Conservation (phyloP, 495 filamentous ascomycete species). For the Penicillium longicatenatum region DNA sequence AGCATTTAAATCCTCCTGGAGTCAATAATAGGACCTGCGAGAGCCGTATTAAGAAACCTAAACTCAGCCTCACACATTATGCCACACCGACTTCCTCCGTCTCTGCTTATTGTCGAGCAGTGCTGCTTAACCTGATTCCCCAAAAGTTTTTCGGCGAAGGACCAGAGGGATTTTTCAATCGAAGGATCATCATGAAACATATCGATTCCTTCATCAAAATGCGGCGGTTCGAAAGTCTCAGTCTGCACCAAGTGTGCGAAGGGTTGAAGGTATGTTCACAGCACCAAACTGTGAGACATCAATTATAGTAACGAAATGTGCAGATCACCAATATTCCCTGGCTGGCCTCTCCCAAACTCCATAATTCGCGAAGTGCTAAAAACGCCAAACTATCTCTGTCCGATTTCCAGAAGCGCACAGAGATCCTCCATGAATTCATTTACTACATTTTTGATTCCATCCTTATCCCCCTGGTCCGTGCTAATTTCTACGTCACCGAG, state of each 20-base stretch:
- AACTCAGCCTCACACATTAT: slow-evolving; percentile 60
- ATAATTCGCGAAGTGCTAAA: slow-evolving; percentile 5
- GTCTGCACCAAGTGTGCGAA: slow-evolving; percentile 75
- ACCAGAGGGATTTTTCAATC: slow-evolving; percentile 56
- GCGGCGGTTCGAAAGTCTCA: slow-evolving; percentile 78
- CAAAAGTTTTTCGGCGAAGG: slow-evolving; percentile 71
- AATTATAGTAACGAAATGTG: neutral
- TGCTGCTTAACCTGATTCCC: slow-evolving; percentile 74
- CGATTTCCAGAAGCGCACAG: slow-evolving; percentile 73
- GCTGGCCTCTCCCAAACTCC: slow-evolving; percentile 58
- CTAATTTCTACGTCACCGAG: slow-evolving; percentile 93
- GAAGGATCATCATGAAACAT: slow-evolving; percentile 57
- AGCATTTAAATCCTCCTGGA: neutral
- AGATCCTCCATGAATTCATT: slow-evolving; percentile 80
- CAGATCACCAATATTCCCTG: slow-evolving; percentile 70
- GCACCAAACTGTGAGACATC: neutral
- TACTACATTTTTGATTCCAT: slow-evolving; percentile 94
- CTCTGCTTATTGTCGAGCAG: slow-evolving; percentile 86
- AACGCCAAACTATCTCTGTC: slow-evolving; percentile 63
- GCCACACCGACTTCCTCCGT: slow-evolving; percentile 70
- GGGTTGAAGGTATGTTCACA: slow-evolving; percentile 64
- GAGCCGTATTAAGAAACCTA: slow-evolving; percentile 13
- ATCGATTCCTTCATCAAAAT: slow-evolving; percentile 77
- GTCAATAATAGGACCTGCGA: neutral
- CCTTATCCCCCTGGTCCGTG: slow-evolving; percentile 81